These are phyloP conservation scores for Penicillium antarcticum DNA, from an alignment of 495 filamentous ascomycete genomes.

Conservation along the genomic window DNA sequence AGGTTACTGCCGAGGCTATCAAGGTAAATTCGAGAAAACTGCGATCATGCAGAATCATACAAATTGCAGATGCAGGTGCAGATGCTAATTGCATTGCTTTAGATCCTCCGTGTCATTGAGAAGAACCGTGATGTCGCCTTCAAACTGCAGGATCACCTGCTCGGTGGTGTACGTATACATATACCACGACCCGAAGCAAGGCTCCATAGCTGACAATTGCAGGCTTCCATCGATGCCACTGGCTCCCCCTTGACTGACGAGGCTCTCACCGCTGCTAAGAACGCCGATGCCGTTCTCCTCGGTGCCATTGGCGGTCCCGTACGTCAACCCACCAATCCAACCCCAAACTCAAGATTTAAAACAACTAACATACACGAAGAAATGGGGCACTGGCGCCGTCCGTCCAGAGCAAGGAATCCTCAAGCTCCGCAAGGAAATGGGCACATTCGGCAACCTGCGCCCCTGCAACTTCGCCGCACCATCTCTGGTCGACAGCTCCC, in stretches of 20 bases:
- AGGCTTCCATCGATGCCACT: constrained; percentile 82
- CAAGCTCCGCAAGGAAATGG: constrained; percentile 87
- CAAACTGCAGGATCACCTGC: constrained; percentile 86
- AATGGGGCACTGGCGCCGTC: constrained; percentile 92
- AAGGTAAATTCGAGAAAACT: constrained; percentile 56
- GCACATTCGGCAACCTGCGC: constrained; percentile 93
- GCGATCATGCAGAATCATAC: not conserved
- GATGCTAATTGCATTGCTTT: constrained; percentile 7
- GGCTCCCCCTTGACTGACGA: constrained; percentile 77
- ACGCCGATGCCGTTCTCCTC: constrained; percentile 86
- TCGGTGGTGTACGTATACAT: constrained; percentile 77
- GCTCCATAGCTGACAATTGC: not conserved
- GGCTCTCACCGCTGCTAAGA: constrained; percentile 81
- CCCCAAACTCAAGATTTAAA: not conserved
- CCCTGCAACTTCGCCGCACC: constrained; percentile 96
- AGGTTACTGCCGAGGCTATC: constrained; percentile 69
- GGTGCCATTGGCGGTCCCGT: constrained; percentile 94
- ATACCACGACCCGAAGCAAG: not conserved
- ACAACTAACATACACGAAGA: constrained; percentile 33
- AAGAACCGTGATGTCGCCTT: constrained; percentile 67
- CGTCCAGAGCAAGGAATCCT: constrained; percentile 95
- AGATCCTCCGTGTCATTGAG: constrained; percentile 70
- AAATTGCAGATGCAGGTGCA: not conserved
- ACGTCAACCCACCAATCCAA: constrained; percentile 23
- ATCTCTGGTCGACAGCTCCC: constrained; percentile 79